Percentiles rank a stretch among this genome's conserved stretches.
Conservation (phyloP, 176 grass and related monocot genomes). For the Oryza longistaminata region DNA sequence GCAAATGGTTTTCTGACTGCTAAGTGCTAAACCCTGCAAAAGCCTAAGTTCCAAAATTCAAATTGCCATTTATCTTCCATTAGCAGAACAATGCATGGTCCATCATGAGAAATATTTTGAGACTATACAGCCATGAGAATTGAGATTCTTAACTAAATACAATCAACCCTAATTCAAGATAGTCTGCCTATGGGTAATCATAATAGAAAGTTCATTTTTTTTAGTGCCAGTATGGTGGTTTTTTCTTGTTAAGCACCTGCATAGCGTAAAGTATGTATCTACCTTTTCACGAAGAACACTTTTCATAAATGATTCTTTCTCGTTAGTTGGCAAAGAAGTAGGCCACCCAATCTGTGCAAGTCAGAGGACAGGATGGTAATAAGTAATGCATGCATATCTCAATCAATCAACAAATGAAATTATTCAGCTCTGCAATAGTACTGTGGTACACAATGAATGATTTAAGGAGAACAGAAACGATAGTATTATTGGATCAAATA, state of each 20-base stretch:
- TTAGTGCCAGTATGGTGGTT: not conserved
- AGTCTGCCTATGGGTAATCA: not conserved
- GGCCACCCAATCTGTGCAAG: conserved; percentile 90
- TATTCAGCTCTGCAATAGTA: not conserved
- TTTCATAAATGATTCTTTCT: conserved; percentile 93
- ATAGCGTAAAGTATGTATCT: conserved; percentile 23
- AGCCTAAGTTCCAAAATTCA: not conserved
- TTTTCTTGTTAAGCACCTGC: not conserved
- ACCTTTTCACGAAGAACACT: conserved; percentile 85
- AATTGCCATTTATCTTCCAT: not conserved
- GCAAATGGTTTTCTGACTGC: not conserved
- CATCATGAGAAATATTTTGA: not conserved
- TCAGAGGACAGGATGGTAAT: conserved; percentile 13
- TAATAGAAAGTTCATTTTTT: not conserved
- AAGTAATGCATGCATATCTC: not conserved
- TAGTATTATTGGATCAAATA: not conserved
- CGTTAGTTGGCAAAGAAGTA: conserved; percentile 86
- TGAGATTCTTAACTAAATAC: not conserved
- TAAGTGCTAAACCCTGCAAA: not conserved
- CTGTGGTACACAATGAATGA: conserved; percentile 9
- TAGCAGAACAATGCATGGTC: not conserved
- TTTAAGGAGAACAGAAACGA: not conserved
- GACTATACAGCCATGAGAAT: not conserved
- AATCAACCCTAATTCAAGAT: not conserved
- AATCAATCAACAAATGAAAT: conserved; percentile 10